A percentile compares a stretch with the other conserved stretches of the same genome.
phyloP scores from a whole-genome alignment of 1,139 yeast genomes.

The Suhomyces terraborum region DNA sequence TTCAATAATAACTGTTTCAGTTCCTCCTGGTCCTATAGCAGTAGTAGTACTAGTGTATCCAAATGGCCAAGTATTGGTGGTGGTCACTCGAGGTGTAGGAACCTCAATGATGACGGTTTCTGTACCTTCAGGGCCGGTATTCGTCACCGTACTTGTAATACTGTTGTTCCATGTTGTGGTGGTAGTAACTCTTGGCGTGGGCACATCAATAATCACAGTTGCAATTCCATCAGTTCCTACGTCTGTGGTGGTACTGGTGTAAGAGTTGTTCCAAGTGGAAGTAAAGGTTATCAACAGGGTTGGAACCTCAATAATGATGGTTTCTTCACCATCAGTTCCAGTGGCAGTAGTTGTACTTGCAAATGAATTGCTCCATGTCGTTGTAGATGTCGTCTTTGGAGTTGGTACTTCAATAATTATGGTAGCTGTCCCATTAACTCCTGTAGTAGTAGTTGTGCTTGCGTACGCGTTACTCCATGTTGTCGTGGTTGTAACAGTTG shows the following conservation, averaged over 20 bases:
- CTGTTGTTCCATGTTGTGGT: constrained; percentile 16
- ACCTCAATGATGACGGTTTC: constrained; percentile 20
- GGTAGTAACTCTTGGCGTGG: constrained; percentile 16
- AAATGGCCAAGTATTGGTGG: constrained; percentile 16
- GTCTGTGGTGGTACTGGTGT: constrained; percentile 11
- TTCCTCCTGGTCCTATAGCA: constrained; percentile 12
- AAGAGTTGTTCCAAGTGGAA: constrained; percentile 9
- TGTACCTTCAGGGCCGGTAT: constrained; percentile 15
- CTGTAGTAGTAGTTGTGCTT: constrained; percentile 14
- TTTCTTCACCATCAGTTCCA: constrained; percentile 19
- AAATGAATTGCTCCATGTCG: constrained; percentile 15
- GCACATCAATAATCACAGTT: constrained; percentile 18
- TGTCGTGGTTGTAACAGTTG: constrained; percentile 7
- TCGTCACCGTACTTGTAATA: constrained; percentile 10
- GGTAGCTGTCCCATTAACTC: constrained; percentile 20
- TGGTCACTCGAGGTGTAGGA: constrained; percentile 16
- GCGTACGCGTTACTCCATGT: constrained; percentile 5
- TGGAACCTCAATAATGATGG: constrained; percentile 22
- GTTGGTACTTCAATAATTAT: constrained; percentile 22
- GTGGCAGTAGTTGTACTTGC: constrained; percentile 14
- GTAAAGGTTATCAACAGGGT: constrained; percentile 16
- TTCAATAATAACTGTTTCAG: constrained; percentile 13
- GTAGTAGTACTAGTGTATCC: constrained; percentile 10
- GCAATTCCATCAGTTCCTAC: constrained; percentile 12
- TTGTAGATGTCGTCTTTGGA: constrained; percentile 17